Percentiles rank a stretch among this genome's conserved stretches.
Conservation (phyloP, 768 basidiomycete genomes). For the Crepidotus variabilis region DNA sequence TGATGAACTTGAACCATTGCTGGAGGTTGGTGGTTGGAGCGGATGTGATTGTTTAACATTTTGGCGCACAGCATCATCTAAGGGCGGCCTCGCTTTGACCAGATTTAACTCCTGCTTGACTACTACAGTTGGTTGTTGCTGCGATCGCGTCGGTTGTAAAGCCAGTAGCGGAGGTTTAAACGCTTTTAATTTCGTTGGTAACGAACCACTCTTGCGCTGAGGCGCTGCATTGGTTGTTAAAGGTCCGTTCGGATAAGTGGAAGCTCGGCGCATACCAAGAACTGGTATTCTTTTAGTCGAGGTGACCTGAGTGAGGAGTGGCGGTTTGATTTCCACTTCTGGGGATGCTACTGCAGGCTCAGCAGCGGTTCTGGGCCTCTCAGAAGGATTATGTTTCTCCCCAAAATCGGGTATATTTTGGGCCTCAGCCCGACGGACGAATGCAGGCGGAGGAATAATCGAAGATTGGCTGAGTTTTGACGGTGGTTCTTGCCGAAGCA, state of each 20-base stretch:
- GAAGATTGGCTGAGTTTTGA: constrained; percentile 2
- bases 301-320: too few species aligned
- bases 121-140: neutral
- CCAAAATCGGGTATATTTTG: constrained; percentile 8
- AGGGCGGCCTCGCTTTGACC: neutral
- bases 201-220: neutral
- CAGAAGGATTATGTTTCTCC: too few species aligned
- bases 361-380: too few species aligned
- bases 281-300: too few species aligned
- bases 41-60: too few species aligned
- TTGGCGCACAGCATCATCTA: too few species aligned
- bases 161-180: constrained; percentile 34
- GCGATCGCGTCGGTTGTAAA: constrained; percentile 11
- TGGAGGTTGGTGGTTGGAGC: too few species aligned
- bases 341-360: too few species aligned
- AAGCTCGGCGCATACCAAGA: too few species aligned
- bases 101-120: neutral
- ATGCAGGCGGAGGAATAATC: constrained; percentile 3
- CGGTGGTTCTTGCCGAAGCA: constrained; percentile 7
- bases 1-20: neutral
- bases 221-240: too few species aligned
- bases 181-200: constrained; percentile 29
- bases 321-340: too few species aligned
- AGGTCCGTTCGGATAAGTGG: too few species aligned
- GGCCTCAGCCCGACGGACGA: neutral